phyloP scores from a whole-genome alignment of 805 yeast genomes.

The Henningerozyma blattae region DNA sequence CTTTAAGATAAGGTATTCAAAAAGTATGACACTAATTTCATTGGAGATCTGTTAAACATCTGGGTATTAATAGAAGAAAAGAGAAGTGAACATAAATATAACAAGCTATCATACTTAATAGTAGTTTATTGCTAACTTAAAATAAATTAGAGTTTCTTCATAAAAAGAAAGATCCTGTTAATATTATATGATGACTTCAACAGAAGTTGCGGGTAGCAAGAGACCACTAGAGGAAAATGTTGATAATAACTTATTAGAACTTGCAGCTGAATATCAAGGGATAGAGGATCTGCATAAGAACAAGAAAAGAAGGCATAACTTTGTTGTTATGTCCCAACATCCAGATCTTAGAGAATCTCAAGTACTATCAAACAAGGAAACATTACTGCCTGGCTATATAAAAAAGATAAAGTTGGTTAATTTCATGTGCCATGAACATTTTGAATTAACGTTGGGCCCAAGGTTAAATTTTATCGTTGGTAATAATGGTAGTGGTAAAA shows the following conservation, averaged over 20 bases:
- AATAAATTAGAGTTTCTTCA: no score
- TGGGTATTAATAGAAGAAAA: no score
- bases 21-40: no score
- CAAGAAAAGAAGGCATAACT: slow-evolving; percentile 13
- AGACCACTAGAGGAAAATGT: slow-evolving; percentile 8
- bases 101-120: no score
- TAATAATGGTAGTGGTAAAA: slow-evolving; percentile 83
- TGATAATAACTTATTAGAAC: slow-evolving; percentile 8
- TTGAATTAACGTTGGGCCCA: slow-evolving; percentile 65
- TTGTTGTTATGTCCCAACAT: slow-evolving; percentile 21
- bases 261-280: slow-evolving; percentile 8
- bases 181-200: no score
- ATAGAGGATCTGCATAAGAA: slow-evolving; percentile 4
- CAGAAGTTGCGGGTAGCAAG: no score
- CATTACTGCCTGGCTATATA: slow-evolving; percentile 56
- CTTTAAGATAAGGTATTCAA: no score
- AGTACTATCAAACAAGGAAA: no score
- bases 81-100: no score
- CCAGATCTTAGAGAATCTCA: slow-evolving; percentile 2
- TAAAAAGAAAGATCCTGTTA: no score
- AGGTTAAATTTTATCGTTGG: slow-evolving; percentile 81
- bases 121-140: no score
- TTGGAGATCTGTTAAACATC: no score
- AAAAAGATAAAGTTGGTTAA: slow-evolving; percentile 50
- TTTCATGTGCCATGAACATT: slow-evolving; percentile 85